Base-by-base conservation (phyloP, 192 early-diverging fungal species). In the Podila verticillata region DNA sequence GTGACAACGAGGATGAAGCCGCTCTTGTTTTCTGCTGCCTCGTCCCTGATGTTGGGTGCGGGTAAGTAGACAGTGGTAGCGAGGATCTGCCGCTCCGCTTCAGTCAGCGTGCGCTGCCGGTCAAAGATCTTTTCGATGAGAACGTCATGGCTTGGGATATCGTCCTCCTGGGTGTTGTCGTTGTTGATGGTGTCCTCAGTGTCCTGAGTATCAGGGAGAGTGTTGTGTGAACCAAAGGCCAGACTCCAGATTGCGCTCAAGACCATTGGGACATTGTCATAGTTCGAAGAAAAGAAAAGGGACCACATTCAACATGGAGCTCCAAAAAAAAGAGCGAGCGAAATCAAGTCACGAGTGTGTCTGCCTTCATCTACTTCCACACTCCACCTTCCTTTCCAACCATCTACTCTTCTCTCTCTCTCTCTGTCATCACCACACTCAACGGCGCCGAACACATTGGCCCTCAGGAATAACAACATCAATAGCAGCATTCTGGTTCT, bases 191-290 rank as follows among this genome's bases (percentile, higher is more conserved):
- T 26, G 9, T 54, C 24, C 24, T 26, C 51, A 44, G 39, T 7
- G 0, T 54, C 51, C 51, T 54, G 47, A 30, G 28, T 34, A 9
- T 80, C 77, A 1, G 77, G 77, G 4, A 65, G 28, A 22, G 65
- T 39, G 34, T 68, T 80, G 36, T 72, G 59, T 32, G 58, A 35
- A 35, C 77, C 77, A 72, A 80, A 80, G 61, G 77, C 77, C 29
- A 80, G 66, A 4, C 64, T 80, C 77, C 77, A 80, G 61, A 80
- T 68, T 54, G 70, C 77, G 34, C 77, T 80, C 65, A 80, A 61
- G 22, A 80, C 77, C 77, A 80, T 79, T 68, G 28, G 31, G 31
- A 22, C 63, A 48, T 49, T 57, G 61, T 59, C 44, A 9, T 19
- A 48, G 58, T 24, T n/a, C 24, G 51, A 9, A 26, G 39, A 15